phyloP scores from a whole-genome alignment of 176 grass and related monocot species.

The Carex myosuroides region DNA sequence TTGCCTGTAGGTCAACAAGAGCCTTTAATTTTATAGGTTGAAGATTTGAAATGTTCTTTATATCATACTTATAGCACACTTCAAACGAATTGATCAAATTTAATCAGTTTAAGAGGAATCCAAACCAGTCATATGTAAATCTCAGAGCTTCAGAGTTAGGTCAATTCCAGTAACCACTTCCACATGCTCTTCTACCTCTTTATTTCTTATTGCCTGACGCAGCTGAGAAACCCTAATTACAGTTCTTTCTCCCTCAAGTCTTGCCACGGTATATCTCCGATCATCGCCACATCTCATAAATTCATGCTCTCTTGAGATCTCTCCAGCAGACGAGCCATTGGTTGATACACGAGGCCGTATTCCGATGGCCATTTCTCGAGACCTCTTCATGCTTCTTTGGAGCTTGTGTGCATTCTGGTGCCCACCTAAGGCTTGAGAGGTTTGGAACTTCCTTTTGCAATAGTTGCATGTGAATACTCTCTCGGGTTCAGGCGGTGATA shows the following conservation, averaged over 20 bases:
- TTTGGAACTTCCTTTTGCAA: constrained; percentile 77
- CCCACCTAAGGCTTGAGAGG: constrained; percentile 86
- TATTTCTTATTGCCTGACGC: neutral
- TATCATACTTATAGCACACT: neutral
- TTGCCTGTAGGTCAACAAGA: neutral
- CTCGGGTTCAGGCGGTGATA: constrained; percentile 33
- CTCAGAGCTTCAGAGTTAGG: constrained; percentile 16
- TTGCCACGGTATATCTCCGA: constrained; percentile 6
- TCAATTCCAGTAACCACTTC: constrained; percentile 12
- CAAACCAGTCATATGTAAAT: neutral
- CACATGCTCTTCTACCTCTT: neutral
- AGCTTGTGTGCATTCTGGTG: constrained; percentile 98
- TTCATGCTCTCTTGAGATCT: constrained; percentile 32
- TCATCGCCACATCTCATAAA: neutral
- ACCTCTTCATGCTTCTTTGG: constrained; percentile 68
- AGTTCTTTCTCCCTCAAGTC: neutral
- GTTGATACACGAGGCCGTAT: neutral
- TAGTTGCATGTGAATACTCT: constrained; percentile 86
- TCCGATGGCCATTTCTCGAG: neutral
- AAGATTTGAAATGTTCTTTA: neutral
- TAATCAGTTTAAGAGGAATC: neutral
- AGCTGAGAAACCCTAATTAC: neutral
- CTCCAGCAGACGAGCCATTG: constrained; percentile 1
- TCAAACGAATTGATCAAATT: neutral
- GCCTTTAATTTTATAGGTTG: neutral